Conservation (phyloP, 345 rosid species). For the Citrus reticulata region DNA sequence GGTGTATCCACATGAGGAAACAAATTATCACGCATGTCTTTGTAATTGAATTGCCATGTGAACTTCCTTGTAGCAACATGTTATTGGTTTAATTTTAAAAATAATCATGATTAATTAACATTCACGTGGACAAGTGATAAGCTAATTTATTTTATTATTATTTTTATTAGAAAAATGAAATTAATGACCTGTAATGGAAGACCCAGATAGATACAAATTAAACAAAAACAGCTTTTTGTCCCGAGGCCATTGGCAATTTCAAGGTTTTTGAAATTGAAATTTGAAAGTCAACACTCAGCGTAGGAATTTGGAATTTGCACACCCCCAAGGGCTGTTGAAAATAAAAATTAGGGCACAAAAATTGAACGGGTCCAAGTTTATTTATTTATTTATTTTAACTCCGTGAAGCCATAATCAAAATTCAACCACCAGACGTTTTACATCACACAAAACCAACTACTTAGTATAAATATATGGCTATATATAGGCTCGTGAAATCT, state of each 20-base stretch:
- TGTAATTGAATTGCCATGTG: background rate
- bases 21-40: background rate
- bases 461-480: background rate
- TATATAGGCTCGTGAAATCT: background rate
- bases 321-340: background rate
- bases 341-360: background rate
- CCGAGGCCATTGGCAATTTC: background rate
- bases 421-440: constrained; percentile 9
- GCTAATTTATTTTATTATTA: background rate
- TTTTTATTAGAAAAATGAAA: background rate
- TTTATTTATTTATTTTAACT: too few species aligned
- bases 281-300: constrained; percentile 11
- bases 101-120: background rate
- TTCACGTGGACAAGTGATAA: background rate
- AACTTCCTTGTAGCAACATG: background rate
- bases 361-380: background rate
- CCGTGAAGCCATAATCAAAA: background rate
- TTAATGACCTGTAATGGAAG: background rate
- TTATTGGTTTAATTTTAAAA: background rate
- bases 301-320: background rate
- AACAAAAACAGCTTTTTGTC: background rate
- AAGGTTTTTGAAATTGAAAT: background rate
- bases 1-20: background rate
- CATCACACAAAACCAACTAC: background rate
- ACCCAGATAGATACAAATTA: background rate